These are phyloP conservation scores for Aspergillus asperescens DNA, from an alignment of 495 filamentous ascomycete genomes.

Conservation along the genomic window DNA sequence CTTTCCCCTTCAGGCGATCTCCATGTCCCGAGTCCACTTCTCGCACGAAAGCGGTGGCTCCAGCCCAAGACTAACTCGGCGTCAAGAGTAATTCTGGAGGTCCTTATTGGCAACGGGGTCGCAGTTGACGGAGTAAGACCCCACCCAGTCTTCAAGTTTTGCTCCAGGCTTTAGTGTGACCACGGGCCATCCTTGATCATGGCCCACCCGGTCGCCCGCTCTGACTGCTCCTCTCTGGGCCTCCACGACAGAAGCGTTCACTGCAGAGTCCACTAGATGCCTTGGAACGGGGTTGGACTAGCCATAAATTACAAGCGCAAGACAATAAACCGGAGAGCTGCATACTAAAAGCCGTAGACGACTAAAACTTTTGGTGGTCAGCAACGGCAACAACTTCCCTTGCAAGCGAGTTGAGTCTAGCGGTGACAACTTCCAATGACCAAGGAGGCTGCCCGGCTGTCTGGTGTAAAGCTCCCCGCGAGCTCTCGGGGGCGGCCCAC, in stretches of 20 bases:
- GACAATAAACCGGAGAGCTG: not conserved
- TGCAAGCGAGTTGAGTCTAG: not conserved
- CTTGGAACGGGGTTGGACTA: not conserved
- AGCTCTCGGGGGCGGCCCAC: slow-evolving; percentile 6
- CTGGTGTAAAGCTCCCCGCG: not conserved
- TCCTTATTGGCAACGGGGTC: slow-evolving; percentile 10
- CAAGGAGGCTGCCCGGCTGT: not conserved
- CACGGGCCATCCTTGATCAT: not conserved
- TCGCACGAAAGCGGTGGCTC: slow-evolving; percentile 6
- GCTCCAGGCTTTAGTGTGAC: too few species aligned
- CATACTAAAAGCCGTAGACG: too few species aligned
- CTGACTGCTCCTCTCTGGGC: not conserved
- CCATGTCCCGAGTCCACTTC: slow-evolving; percentile 14
- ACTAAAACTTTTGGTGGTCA: not conserved
- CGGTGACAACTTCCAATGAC: slow-evolving; percentile 1
- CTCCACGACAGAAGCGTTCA: slow-evolving; percentile 4
- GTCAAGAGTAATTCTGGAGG: slow-evolving; percentile 7
- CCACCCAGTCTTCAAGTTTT: not conserved
- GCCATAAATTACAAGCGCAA: not conserved
- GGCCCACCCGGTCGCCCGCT: not conserved
- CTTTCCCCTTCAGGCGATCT: slow-evolving; percentile 19
- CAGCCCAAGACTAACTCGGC: slow-evolving; percentile 1
- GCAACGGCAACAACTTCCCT: slow-evolving; percentile 6
- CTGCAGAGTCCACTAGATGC: not conserved
- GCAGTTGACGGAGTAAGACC: slow-evolving; percentile 1